A percentile compares a stretch with the other conserved stretches of the same genome.
These are phyloP conservation scores for Lipomyces sp. DNA, from an alignment of 805 yeast genomes.

Conservation along the genomic window DNA sequence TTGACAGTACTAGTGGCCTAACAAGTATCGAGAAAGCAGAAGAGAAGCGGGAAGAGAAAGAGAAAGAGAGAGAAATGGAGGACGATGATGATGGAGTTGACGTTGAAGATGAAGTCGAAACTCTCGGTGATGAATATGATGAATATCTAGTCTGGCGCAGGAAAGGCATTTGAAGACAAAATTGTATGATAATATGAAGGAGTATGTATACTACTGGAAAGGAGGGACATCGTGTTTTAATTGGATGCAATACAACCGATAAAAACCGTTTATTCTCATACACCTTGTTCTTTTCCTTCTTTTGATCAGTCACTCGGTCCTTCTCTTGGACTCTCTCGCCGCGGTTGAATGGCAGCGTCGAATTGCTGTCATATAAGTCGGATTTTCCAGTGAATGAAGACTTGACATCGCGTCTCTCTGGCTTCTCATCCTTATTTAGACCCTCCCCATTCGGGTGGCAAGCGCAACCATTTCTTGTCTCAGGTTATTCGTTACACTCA, in stretches of 20 bases:
- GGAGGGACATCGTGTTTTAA: neutral
- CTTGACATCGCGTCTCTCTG: no score
- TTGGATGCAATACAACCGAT: neutral
- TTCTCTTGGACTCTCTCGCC: no score
- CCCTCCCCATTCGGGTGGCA: no score
- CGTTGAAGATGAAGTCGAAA: conserved; percentile 20
- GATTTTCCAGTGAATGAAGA: no score
- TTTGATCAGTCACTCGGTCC: no score
- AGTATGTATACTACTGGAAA: neutral
- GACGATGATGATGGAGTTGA: conserved; percentile 25
- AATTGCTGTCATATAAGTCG: no score
- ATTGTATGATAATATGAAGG: neutral
- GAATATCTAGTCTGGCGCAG: neutral
- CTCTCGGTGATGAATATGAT: conserved; percentile 11
- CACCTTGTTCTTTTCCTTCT: no score
- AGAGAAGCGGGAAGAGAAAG: conserved; percentile 18
- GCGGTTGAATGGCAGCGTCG: no score
- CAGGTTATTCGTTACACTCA: no score
- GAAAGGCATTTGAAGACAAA: neutral
- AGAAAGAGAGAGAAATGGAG: conserved; percentile 16
- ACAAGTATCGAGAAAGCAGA: conserved; percentile 6
- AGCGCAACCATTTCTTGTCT: no score
- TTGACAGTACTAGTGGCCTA: neutral
- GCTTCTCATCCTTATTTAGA: no score
- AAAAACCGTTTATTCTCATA: no score